Evolutionary conservation across 1,284 basidiomycete species (phyloP).

Genomic region (Exsudoporus floridanus): DNA sequence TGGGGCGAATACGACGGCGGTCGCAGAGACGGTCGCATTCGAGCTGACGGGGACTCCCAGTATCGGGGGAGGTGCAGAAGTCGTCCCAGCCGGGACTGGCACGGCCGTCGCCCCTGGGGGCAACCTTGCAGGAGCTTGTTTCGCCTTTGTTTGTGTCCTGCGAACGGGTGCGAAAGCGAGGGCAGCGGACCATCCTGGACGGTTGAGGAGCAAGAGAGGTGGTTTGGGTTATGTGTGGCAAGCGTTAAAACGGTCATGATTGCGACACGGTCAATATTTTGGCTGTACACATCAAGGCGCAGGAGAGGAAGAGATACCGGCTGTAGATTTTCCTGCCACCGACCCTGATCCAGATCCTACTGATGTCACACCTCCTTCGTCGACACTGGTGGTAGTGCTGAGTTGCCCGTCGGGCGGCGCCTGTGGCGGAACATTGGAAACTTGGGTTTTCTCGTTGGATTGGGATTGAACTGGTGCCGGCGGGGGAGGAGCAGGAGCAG

Average conservation of each 20-base stretch:
- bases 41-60: slow-evolving; percentile 14
- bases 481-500: slow-evolving; percentile 15
- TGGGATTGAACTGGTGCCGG: slow-evolving; percentile 12
- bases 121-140: slow-evolving; percentile 48
- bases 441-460: slow-evolving; percentile 16
- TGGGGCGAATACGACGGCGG: slow-evolving; percentile 70
- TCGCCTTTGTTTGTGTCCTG: slow-evolving; percentile 55
- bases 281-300: slow-evolving; percentile 38
- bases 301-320: slow-evolving; percentile 65
- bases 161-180: slow-evolving; percentile 81
- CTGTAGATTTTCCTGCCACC: slow-evolving; percentile 65
- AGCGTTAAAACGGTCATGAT: slow-evolving; percentile 34
- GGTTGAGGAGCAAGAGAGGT: slow-evolving; percentile 9
- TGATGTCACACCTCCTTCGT: slow-evolving; percentile 23
- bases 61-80: slow-evolving; percentile 16
- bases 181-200: slow-evolving; percentile 78
- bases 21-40: slow-evolving; percentile 51
- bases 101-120: slow-evolving; percentile 57
- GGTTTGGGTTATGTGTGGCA: slow-evolving; percentile 3
- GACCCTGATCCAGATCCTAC: slow-evolving; percentile 35
- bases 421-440: slow-evolving; percentile 8
- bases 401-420: slow-evolving; percentile 19
- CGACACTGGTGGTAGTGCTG: slow-evolving; percentile 15
- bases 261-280: slow-evolving; percentile 40
- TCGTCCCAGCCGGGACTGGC: slow-evolving; percentile 30